phyloP scores from a whole-genome alignment of 805 yeast species.

The Pichia manshurica region DNA sequence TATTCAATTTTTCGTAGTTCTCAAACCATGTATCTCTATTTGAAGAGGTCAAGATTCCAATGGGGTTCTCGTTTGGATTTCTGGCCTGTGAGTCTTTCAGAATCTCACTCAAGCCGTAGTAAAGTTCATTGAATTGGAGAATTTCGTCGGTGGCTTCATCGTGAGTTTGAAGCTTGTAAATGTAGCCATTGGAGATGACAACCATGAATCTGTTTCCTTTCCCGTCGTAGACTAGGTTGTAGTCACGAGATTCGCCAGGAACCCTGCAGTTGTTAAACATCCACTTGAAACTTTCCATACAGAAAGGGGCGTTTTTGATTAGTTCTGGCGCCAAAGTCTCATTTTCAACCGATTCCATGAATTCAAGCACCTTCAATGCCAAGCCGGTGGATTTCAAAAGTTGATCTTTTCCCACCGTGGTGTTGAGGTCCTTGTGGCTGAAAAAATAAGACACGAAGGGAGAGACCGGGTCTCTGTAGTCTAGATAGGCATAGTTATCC shows the following conservation, averaged over 20 bases:
- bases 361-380: slow-evolving; percentile 59
- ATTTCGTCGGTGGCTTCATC: slow-evolving; percentile 35
- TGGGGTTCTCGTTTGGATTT: slow-evolving; percentile 42
- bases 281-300: slow-evolving; percentile 88
- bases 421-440: slow-evolving; percentile 67
- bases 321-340: slow-evolving; percentile 80
- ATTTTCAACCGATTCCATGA: slow-evolving; percentile 57
- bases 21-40: slow-evolving; percentile 79
- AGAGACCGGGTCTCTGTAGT: slow-evolving; percentile 88
- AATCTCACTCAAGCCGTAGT: slow-evolving; percentile 55
- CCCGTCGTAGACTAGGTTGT: slow-evolving; percentile 42
- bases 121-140: slow-evolving; percentile 43
- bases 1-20: slow-evolving; percentile 50
- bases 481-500: slow-evolving; percentile 90
- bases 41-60: slow-evolving; percentile 77
- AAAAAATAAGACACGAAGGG: slow-evolving; percentile 92
- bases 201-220: slow-evolving; percentile 59
- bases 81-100: slow-evolving; percentile 31
- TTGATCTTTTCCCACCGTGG: slow-evolving; percentile 53
- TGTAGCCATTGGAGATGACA: slow-evolving; percentile 70
- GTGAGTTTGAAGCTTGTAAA: slow-evolving; percentile 71
- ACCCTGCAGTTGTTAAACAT: slow-evolving; percentile 88
- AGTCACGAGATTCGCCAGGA: slow-evolving; percentile 63
- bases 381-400: slow-evolving; percentile 71
- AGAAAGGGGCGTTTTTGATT: slow-evolving; percentile 67